phyloP scores from a whole-genome alignment of 2,329 filamentous ascomycete genomes.

The Penicillium sp. region DNA sequence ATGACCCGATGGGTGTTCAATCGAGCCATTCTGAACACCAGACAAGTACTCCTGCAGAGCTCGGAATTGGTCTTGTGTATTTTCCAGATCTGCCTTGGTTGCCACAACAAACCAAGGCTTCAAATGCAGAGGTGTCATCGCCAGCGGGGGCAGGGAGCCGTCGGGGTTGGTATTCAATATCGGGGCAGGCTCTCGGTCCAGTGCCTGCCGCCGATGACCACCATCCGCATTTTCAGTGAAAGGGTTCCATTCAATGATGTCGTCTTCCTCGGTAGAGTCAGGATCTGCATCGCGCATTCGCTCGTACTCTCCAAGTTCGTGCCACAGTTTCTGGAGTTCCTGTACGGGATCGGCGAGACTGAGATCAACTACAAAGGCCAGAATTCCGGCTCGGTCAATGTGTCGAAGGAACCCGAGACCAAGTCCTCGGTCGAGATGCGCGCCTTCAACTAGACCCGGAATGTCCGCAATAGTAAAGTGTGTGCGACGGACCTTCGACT shows the following conservation, averaged over 20 bases:
- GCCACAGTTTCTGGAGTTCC: conserved; percentile 81
- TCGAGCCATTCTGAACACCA: conserved; percentile 60
- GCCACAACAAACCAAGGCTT: conserved; percentile 98
- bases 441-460: conserved; percentile 86
- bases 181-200: conserved; percentile 3
- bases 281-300: conserved; percentile 72
- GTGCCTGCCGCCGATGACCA: conserved; percentile 10
- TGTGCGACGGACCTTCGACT: conserved; percentile 59
- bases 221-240: conserved; percentile 30
- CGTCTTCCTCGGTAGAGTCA: conserved; percentile 59
- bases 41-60: conserved; percentile 69
- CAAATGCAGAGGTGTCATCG: conserved; percentile 71
- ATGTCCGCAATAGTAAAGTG: conserved; percentile 95
- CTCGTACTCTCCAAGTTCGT: conserved; percentile 85
- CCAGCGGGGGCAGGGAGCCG: conserved; percentile 46
- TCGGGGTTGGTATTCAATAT: conserved; percentile 15
- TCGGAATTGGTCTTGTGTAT: conserved; percentile 75
- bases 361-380: conserved; percentile 92
- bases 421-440: conserved; percentile 86
- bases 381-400: conserved; percentile 86
- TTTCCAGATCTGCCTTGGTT: conserved; percentile 83
- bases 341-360: conserved; percentile 73
- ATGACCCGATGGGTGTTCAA: conserved; percentile 73
- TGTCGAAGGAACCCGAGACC: conserved; percentile 91
- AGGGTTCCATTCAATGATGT: conserved; percentile 49